A percentile compares a stretch with the other conserved stretches of the same genome.
These are phyloP conservation scores for Lentinula raphanica DNA, from an alignment of 768 basidiomycete species.

Conservation along the genomic window DNA sequence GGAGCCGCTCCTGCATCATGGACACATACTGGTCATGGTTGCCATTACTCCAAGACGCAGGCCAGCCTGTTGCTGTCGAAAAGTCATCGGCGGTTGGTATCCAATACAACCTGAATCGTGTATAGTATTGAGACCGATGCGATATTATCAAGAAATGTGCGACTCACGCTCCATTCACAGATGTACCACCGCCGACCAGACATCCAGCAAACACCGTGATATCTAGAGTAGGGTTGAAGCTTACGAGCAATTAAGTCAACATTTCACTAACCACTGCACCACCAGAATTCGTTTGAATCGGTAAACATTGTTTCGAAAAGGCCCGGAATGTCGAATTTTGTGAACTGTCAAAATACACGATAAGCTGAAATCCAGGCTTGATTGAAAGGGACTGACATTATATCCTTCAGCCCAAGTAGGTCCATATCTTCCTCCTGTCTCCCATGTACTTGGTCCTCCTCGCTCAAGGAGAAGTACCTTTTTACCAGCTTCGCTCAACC, in stretches of 20 bases:
- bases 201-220: slow-evolving; percentile 61
- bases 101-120: slow-evolving; percentile 45
- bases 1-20: slow-evolving; percentile 45
- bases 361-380: no score
- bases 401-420: slow-evolving; percentile 44
- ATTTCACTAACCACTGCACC: slow-evolving; percentile 47
- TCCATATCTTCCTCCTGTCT: slow-evolving; percentile 55
- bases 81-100: slow-evolving; percentile 49
- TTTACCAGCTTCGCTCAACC: slow-evolving; percentile 56
- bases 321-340: slow-evolving; percentile 63
- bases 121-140: slow-evolving; percentile 8
- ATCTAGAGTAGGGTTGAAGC: slow-evolving; percentile 27
- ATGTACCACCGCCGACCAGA: slow-evolving; percentile 56
- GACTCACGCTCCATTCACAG: slow-evolving; percentile 61
- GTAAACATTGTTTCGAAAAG: slow-evolving; percentile 61
- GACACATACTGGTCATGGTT: slow-evolving; percentile 41
- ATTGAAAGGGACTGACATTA: no score
- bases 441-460: slow-evolving; percentile 55
- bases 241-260: not conserved
- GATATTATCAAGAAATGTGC: slow-evolving; percentile 11
- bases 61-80: slow-evolving; percentile 46
- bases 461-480: slow-evolving; percentile 59
- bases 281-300: slow-evolving; percentile 53
- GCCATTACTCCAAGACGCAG: slow-evolving; percentile 43
- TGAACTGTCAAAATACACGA: no score